Percentiles rank a stretch among this genome's conserved stretches.
phyloP scores from a whole-genome alignment of 2,329 filamentous ascomycete genomes.

The Samsoniella hepiali region DNA sequence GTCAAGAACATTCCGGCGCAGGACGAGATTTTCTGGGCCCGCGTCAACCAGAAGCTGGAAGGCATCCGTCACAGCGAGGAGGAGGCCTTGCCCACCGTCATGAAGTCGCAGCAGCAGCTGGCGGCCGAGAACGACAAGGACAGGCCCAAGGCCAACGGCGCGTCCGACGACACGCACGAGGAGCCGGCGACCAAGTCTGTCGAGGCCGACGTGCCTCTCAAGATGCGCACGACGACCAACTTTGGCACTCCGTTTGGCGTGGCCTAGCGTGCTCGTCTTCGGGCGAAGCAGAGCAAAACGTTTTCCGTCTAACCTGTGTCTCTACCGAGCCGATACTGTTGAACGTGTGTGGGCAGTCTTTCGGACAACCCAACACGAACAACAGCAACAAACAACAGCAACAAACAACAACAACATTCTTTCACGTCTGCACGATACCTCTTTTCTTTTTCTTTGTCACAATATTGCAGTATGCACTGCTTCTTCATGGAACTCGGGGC shows the following conservation, averaged over 20 bases:
- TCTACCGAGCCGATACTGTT: too few species aligned
- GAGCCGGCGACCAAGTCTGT: slow-evolving; percentile 26
- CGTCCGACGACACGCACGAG: slow-evolving; percentile 18
- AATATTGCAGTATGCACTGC: neutral
- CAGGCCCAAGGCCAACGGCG: slow-evolving; percentile 11
- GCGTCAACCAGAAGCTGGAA: slow-evolving; percentile 50
- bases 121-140: slow-evolving; percentile 25
- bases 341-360: too few species aligned
- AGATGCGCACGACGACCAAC: slow-evolving; percentile 44
- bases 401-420: neutral
- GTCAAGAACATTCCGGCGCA: slow-evolving; percentile 54
- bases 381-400: too few species aligned
- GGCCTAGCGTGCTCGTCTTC: slow-evolving; percentile 23
- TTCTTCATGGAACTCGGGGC: neutral
- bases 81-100: slow-evolving; percentile 45
- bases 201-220: slow-evolving; percentile 44
- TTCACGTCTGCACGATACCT: neutral
- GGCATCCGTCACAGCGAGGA: slow-evolving; percentile 46
- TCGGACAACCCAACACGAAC: too few species aligned
- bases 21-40: slow-evolving; percentile 52
- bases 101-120: slow-evolving; percentile 25
- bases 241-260: slow-evolving; percentile 47
- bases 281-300: neutral
- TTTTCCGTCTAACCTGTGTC: neutral
- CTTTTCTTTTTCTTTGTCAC: neutral